Conservation (phyloP, 2,329 filamentous ascomycete species). For the Immersiporthe knoxdaviesiana region DNA sequence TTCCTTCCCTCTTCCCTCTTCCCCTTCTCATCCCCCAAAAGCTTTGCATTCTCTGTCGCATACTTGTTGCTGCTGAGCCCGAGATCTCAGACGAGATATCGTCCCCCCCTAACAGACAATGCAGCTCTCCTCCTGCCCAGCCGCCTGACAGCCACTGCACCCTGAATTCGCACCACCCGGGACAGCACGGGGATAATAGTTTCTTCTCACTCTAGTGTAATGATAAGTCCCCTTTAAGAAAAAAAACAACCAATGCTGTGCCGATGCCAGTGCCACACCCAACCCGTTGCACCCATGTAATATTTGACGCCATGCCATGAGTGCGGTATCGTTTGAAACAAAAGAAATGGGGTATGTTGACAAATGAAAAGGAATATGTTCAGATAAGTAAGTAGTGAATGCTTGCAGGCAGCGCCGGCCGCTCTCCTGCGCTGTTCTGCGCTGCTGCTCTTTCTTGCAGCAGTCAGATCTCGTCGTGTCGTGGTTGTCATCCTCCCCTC, state of each 20-base stretch:
- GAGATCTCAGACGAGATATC: not conserved
- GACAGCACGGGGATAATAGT: not conserved
- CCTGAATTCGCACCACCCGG: not conserved
- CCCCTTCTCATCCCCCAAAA: not conserved
- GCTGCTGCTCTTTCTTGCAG: not conserved
- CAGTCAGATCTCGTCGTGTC: not conserved
- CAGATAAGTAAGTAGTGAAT: slow-evolving; percentile 17
- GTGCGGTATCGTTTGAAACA: slow-evolving; percentile 27
- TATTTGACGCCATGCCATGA: slow-evolving; percentile 26
- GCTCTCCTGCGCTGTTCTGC: not conserved
- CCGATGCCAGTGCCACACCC: slow-evolving; percentile 20
- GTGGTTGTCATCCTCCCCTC: not conserved
- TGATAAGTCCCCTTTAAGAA: not conserved
- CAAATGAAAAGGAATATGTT: slow-evolving; percentile 29
- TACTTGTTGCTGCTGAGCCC: not conserved
- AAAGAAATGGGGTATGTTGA: slow-evolving; percentile 31
- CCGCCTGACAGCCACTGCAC: not conserved
- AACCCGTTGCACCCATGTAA: slow-evolving; percentile 27
- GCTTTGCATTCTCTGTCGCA: not conserved
- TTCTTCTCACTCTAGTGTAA: not conserved
- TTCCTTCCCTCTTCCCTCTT: not conserved
- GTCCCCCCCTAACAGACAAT: not conserved
- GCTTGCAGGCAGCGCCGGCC: not conserved
- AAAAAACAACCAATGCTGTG: slow-evolving; percentile 11
- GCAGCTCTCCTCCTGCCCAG: not conserved